These are phyloP conservation scores for Puccinia novopanici DNA, from an alignment of 1,284 basidiomycete genomes.

Conservation along the genomic window DNA sequence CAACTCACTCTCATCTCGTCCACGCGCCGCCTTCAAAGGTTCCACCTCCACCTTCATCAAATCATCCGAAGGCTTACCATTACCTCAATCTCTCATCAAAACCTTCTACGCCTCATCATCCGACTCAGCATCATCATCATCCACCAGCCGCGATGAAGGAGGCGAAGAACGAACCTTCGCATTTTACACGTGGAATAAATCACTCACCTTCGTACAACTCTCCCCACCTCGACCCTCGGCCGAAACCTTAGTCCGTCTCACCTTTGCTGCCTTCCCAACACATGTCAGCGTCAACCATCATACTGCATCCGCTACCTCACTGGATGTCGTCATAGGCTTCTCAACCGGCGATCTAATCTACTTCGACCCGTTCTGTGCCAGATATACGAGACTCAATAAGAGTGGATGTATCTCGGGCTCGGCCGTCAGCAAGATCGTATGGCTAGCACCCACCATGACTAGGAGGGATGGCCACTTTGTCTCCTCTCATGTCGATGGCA, in stretches of 20 bases:
- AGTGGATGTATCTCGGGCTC: slow-evolving; percentile 55
- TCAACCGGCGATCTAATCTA: slow-evolving; percentile 87
- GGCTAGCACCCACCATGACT: slow-evolving; percentile 53
- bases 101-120: slow-evolving; percentile 59
- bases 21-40: slow-evolving; percentile 53
- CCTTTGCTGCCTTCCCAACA: slow-evolving; percentile 81
- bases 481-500: slow-evolving; percentile 41
- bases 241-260: slow-evolving; percentile 73
- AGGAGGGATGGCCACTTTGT: slow-evolving; percentile 14
- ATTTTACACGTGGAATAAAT: slow-evolving; percentile 56
- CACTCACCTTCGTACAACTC: slow-evolving; percentile 53
- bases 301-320: slow-evolving; percentile 73
- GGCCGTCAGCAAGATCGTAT: slow-evolving; percentile 57
- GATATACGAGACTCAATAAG: slow-evolving; percentile 58
- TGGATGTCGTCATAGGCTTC: slow-evolving; percentile 92
- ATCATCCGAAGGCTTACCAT: slow-evolving; percentile 52
- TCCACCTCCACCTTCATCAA: slow-evolving; percentile 54
- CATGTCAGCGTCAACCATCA: slow-evolving; percentile 81
- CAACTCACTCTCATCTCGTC: slow-evolving; percentile 49
- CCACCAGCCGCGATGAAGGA: neutral
- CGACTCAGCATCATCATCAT: slow-evolving; percentile 61
- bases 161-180: slow-evolving; percentile 18
- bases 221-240: slow-evolving; percentile 65
- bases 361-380: slow-evolving; percentile 63
- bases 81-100: slow-evolving; percentile 51